Base-by-base conservation (phyloP, 2,329 filamentous ascomycete species). In the Dissoconium aciculare region DNA sequence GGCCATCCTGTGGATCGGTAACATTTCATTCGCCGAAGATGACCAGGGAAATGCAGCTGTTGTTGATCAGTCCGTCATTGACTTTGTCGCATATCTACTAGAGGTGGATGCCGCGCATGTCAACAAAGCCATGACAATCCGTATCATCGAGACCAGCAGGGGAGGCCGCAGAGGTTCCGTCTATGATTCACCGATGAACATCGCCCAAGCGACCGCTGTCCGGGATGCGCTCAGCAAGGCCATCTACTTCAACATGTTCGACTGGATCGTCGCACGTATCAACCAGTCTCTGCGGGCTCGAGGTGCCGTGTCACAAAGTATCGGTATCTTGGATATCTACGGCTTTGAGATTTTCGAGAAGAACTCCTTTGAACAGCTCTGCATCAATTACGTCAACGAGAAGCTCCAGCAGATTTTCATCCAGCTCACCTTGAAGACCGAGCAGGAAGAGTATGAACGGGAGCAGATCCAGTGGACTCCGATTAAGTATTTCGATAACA, bases 331-430 rank as follows among this genome's bases (percentile, higher is more conserved):
- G 43, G 89, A 98, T 66, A 98, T 98, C 44, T 98, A 98, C 54
- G 89, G 89, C 2, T 98, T 98, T 50, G 89, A 98, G 54, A 98
- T 98, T 44, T 98, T 98, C 45, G 89, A 98, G 54, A 89, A 87
- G 62, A 98, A 98, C 63, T 94, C 82, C 42, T 98, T 98, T 49
- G 89, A 98, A 56, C 89, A 98, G 58, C 71, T 98, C 5, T 98
- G 89, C 60, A 98, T 98, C 67, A 98, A 98, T 63, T 98, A 95
- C 51, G 91, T 95, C 51, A 98, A 98, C 57, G 89, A 98, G 60
- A 98, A 98, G 59, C 64, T 98, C 35, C 89, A 98, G 58, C 89
- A 98, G 52, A 95, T 98, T 49, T 98, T 98, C 54, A 98, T 98
- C 45, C 89, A 98, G 57, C 65, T 98, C 46, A 98, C 89, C 0